phyloP scores from a whole-genome alignment of 2,329 filamentous ascomycete species.

The Talaromyces sp. region DNA sequence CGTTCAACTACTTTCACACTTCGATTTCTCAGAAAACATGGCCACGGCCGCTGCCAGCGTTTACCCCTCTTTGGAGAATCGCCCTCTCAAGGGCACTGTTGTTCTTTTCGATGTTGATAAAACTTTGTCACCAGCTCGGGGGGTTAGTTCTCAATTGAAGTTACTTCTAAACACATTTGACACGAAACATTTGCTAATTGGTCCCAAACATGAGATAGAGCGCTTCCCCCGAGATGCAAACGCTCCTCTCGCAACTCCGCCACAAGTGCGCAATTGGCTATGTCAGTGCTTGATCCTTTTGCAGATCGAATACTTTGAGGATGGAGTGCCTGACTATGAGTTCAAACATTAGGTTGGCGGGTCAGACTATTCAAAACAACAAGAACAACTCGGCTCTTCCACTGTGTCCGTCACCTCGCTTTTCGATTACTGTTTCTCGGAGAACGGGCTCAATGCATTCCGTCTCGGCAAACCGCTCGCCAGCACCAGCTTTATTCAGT shows the following conservation, averaged over 20 bases:
- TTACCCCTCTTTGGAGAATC: slow-evolving; percentile 72
- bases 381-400: slow-evolving; percentile 80
- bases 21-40: slow-evolving; percentile 17
- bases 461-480: slow-evolving; percentile 72
- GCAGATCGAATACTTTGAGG: background rate
- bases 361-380: slow-evolving; percentile 86
- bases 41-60: slow-evolving; percentile 28
- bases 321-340: background rate
- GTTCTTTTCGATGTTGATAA: slow-evolving; percentile 94
- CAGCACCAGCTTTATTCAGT: slow-evolving; percentile 81
- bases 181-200: background rate
- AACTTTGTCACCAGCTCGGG: slow-evolving; percentile 78
- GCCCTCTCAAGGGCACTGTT: slow-evolving; percentile 88
- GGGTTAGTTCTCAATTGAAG: slow-evolving; percentile 49
- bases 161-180: background rate
- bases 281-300: slow-evolving; percentile 38
- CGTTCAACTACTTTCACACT: background rate
- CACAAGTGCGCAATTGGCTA: slow-evolving; percentile 85
- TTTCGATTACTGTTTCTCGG: slow-evolving; percentile 96
- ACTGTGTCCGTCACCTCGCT: slow-evolving; percentile 68
- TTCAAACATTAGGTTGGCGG: slow-evolving; percentile 59
- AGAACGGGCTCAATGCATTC: slow-evolving; percentile 92
- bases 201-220: slow-evolving; percentile 39
- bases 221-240: slow-evolving; percentile 75
- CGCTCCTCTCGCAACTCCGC: slow-evolving; percentile 71